Conservation (phyloP, 345 rosid species). For the Lagerstroemia speciosa region DNA sequence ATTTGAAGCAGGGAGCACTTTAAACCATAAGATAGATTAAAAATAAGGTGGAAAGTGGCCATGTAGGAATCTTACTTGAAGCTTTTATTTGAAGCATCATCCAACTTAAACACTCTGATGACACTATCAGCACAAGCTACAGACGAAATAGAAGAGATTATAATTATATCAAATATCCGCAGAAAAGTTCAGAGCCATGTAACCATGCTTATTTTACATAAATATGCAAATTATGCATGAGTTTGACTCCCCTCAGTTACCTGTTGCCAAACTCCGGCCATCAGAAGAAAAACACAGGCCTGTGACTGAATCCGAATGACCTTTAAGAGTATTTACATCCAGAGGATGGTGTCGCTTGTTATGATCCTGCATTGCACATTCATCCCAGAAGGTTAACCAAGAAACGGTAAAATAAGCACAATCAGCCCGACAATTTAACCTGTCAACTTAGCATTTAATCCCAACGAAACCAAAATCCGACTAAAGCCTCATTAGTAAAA, state of each 20-base stretch:
- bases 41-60: not conserved
- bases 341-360: slow-evolving; percentile 71
- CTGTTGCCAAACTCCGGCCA: slow-evolving; percentile 74
- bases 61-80: slow-evolving; percentile 53
- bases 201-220: not conserved
- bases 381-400: not conserved
- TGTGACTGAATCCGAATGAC: slow-evolving; percentile 80
- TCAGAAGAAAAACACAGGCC: slow-evolving; percentile 72
- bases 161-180: not conserved
- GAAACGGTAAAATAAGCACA: not conserved
- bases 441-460: not conserved
- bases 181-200: not conserved
- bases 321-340: slow-evolving; percentile 94
- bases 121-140: slow-evolving; percentile 91
- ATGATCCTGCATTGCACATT: slow-evolving; percentile 43
- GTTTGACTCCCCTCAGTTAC: slow-evolving; percentile 17
- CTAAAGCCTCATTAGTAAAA: not conserved
- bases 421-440: not conserved
- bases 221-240: not conserved
- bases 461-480: not conserved
- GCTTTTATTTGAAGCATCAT: slow-evolving; percentile 91
- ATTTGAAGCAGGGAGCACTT: not conserved
- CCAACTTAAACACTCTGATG: slow-evolving; percentile 78
- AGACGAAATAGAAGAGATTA: slow-evolving; percentile 9
- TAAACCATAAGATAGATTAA: slow-evolving; percentile 3